phyloP scores from a whole-genome alignment of 768 basidiomycete genomes.

The Crucibulum laeve region DNA sequence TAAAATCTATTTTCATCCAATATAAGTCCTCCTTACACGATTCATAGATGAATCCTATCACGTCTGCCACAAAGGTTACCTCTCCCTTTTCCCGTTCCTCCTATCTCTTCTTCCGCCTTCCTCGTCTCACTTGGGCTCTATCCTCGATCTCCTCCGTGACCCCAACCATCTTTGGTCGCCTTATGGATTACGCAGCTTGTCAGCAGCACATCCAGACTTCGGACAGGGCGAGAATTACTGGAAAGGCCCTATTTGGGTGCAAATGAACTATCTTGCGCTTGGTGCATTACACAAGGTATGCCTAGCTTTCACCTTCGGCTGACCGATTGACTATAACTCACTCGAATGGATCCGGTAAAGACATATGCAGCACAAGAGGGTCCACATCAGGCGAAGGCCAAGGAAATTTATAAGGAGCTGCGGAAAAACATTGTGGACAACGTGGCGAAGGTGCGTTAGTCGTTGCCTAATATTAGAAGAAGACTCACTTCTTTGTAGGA shows the following conservation, averaged over 20 bases:
- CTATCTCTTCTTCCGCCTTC: slow-evolving; percentile 72
- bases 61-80: slow-evolving; percentile 88
- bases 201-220: slow-evolving; percentile 84
- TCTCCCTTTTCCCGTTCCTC: slow-evolving; percentile 92
- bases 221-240: slow-evolving; percentile 96
- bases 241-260: slow-evolving; percentile 96
- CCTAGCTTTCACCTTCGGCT: neutral
- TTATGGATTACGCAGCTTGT: slow-evolving; percentile 85
- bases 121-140: slow-evolving; percentile 77
- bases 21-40: neutral
- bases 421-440: slow-evolving; percentile 83
- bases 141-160: slow-evolving; percentile 75
- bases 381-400: slow-evolving; percentile 74
- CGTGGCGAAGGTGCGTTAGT: slow-evolving; percentile 47
- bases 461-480: neutral
- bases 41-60: slow-evolving; percentile 84
- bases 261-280: slow-evolving; percentile 93
- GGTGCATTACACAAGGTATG: slow-evolving; percentile 72
- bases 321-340: neutral
- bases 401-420: slow-evolving; percentile 75
- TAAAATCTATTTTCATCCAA: too few species aligned
- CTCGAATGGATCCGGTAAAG: slow-evolving; percentile 28
- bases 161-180: slow-evolving; percentile 89
- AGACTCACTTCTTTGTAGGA: slow-evolving; percentile 45
- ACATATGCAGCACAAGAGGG: slow-evolving; percentile 76